phyloP scores from a whole-genome alignment of 345 rosid species.

The Durio zibethinus region DNA sequence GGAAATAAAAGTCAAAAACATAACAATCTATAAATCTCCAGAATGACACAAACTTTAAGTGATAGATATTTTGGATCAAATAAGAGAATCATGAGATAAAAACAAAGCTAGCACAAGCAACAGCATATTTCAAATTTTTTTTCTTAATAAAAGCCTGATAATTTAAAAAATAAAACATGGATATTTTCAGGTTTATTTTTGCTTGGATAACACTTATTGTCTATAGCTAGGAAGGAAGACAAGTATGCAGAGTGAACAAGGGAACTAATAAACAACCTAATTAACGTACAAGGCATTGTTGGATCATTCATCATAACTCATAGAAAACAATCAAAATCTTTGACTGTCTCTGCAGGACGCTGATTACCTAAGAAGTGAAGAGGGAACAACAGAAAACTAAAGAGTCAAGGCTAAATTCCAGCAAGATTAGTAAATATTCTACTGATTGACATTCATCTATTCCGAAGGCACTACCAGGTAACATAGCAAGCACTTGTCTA shows the following conservation, averaged over 20 bases:
- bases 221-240: background rate
- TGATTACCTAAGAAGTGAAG: background rate
- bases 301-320: background rate
- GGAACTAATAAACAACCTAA: background rate
- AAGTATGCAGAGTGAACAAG: background rate
- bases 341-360: background rate
- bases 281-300: background rate
- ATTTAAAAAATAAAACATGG: background rate
- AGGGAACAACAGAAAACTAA: background rate
- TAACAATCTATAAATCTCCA: background rate
- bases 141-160: too few species aligned
- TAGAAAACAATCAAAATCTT: background rate
- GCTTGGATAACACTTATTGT: too few species aligned
- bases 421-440: background rate
- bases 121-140: too few species aligned
- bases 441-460: background rate
- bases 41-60: background rate
- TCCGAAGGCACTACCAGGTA: background rate
- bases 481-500: background rate
- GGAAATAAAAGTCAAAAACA: background rate
- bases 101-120: background rate
- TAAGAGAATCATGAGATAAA: background rate
- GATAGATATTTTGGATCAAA: background rate
- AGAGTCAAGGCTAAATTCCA: background rate
- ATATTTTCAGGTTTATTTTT: too few species aligned